A percentile compares a stretch with the other conserved stretches of the same genome.
These are phyloP conservation scores for Boletellus deceptivus DNA, from an alignment of 1,284 basidiomycete species.

Conservation along the genomic window DNA sequence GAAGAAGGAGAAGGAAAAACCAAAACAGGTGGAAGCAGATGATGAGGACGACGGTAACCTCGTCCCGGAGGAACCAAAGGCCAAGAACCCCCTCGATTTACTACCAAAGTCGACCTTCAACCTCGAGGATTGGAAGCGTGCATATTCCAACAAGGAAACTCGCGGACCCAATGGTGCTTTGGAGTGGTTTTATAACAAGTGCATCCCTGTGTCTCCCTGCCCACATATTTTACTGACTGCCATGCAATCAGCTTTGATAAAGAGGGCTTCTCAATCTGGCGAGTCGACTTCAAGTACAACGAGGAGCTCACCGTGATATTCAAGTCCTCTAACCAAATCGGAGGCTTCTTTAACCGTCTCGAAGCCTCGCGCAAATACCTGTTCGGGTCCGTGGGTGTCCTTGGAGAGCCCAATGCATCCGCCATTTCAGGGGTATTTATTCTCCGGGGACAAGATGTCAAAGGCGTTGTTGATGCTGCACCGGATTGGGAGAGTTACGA, in stretches of 20 bases:
- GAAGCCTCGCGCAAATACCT: slow-evolving; percentile 95
- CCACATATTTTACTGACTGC: slow-evolving; percentile 24
- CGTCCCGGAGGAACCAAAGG: slow-evolving; percentile 67
- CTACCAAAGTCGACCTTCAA: slow-evolving; percentile 92
- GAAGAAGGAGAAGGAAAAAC: slow-evolving; percentile 52
- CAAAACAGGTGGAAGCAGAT: slow-evolving; percentile 57
- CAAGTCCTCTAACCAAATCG: slow-evolving; percentile 90
- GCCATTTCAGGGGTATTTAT: slow-evolving; percentile 82
- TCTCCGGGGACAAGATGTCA: slow-evolving; percentile 71
- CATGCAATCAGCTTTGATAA: slow-evolving; percentile 71
- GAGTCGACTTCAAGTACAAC: slow-evolving; percentile 97
- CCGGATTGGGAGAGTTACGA: slow-evolving; percentile 93
- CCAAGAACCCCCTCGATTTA: slow-evolving; percentile 91
- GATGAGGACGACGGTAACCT: slow-evolving; percentile 69
- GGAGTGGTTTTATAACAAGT: slow-evolving; percentile 93
- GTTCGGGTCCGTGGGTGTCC: slow-evolving; percentile 91
- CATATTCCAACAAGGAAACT: slow-evolving; percentile 97
- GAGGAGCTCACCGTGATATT: slow-evolving; percentile 89
- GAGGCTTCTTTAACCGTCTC: slow-evolving; percentile 95
- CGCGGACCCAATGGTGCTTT: slow-evolving; percentile 70
- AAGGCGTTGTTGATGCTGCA: slow-evolving; percentile 76
- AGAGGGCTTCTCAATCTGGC: slow-evolving; percentile 90
- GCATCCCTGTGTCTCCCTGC: slow-evolving; percentile 24
- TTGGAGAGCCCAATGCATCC: slow-evolving; percentile 77
- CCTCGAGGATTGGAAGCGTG: slow-evolving; percentile 97